A percentile compares a stretch with the other conserved stretches of the same genome.
phyloP scores from a whole-genome alignment of 495 filamentous ascomycete genomes.

The Neurospora tetrasperma region DNA sequence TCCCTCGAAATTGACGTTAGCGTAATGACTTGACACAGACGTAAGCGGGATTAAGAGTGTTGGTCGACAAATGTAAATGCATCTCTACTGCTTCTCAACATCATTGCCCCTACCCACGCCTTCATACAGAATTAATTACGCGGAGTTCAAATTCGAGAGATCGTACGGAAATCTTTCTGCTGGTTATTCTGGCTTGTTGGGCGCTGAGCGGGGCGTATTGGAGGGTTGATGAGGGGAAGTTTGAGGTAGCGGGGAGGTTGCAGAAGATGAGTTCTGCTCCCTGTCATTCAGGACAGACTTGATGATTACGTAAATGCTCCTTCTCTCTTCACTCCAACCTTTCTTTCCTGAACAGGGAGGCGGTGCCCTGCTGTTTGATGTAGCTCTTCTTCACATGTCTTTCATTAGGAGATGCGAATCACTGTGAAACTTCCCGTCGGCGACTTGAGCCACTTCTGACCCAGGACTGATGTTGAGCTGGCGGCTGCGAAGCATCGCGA shows the following conservation, averaged over 20 bases:
- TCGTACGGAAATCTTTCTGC: slow-evolving; percentile 31
- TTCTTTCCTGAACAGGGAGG: slow-evolving; percentile 22
- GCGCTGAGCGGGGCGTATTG: slow-evolving; percentile 41
- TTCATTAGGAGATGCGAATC: no score
- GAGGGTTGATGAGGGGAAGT: slow-evolving; percentile 36
- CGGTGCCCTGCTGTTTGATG: slow-evolving; percentile 39
- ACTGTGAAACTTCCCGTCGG: slow-evolving; percentile 37
- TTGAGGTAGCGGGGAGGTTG: slow-evolving; percentile 29
- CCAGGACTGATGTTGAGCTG: slow-evolving; percentile 35
- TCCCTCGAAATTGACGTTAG: no score
- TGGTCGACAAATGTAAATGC: no score
- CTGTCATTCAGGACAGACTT: not conserved
- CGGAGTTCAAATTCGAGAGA: no score
- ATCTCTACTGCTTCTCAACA: no score
- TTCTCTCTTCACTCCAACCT: not conserved
- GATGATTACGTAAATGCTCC: not conserved
- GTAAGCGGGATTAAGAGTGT: no score
- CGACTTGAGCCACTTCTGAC: slow-evolving; percentile 45
- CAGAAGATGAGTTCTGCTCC: slow-evolving; percentile 31
- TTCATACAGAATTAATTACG: no score
- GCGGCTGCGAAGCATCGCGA: slow-evolving; percentile 22
- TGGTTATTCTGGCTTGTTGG: slow-evolving; percentile 39
- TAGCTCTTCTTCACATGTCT: slow-evolving; percentile 24
- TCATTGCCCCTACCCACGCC: no score
- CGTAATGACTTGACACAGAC: no score